Evolutionary conservation across 352 stramenopile genomes (phyloP), one percentile per base, ranked within the genome.

Genomic region (Globisporangium iwayamae): DNA sequence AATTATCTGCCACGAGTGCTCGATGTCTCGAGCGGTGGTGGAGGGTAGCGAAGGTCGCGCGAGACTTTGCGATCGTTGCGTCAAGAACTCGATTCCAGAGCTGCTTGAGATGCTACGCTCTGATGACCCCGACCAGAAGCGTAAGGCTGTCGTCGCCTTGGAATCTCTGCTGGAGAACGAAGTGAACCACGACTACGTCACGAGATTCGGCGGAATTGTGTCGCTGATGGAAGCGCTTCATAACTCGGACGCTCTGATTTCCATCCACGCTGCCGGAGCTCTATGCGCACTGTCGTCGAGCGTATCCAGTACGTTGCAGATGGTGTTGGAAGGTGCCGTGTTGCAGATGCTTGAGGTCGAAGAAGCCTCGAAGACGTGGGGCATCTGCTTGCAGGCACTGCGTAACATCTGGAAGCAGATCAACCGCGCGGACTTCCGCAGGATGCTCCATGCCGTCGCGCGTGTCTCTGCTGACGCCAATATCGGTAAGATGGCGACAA

Each of bases 381-480:
- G 74, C 0, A 88, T 92, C 66, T 94, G 85, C 50, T 69, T 94
- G 20, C 81, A 90, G 50, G 83, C 85, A 16, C 74, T 96, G 30
- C 82, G 86, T 4, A 94, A 96, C 58, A 89, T 96, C 69, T 96
- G 87, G 87, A 91, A 93, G 62, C 87, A 96, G 62, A 92, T 96
- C 56, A 92, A 90, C 55, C 79, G 77, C 45, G 77, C 87, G 18
- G 86, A 94, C 57, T 96, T 96, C 60, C 77, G 86, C 7, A 80
- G 83, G 20, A 96, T 96, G 87, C 75, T 96, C 20, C 78, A 92
- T 48, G 87, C 87, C 22, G 85, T 93, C 20, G 77, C 87, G 7
- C 81, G 87, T 56, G 83, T 96, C 20, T 93, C 87, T 14, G 78
- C 76, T 55, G 74, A 89, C 52, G 88, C 82, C 10, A 84, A 90